Conservation (phyloP, 441 rosid species). For the Metrosideros polymorpha region DNA sequence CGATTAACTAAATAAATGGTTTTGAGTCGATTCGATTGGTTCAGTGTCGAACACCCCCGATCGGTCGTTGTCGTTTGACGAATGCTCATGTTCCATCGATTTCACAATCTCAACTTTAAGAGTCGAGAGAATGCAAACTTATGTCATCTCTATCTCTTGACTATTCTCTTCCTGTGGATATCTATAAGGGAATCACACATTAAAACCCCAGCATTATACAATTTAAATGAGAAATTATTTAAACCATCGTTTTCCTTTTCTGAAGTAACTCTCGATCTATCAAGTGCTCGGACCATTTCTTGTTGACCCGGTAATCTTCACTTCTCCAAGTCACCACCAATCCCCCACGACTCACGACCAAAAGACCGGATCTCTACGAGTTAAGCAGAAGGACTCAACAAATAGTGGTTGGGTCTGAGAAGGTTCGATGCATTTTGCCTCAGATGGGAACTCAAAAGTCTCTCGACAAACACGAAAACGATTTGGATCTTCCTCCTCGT, state of each 20-base stretch:
- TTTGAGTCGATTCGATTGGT: neutral
- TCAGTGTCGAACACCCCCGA: rapidly evolving
- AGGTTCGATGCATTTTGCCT: neutral
- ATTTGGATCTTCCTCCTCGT: neutral
- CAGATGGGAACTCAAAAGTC: neutral
- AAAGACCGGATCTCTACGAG: neutral
- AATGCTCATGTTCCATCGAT: neutral
- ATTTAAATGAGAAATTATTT: no score
- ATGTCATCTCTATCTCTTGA: rapidly evolving
- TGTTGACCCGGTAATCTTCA: neutral
- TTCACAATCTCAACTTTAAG: neutral
- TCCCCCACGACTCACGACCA: neutral
- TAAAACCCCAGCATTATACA: neutral
- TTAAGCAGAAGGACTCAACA: neutral
- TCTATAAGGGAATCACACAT: neutral
- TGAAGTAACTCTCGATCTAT: neutral
- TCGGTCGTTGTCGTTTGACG: rapidly evolving
- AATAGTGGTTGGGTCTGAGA: neutral
- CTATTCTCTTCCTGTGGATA: neutral
- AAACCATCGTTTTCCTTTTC: neutral
- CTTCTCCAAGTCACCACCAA: neutral
- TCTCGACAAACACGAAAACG: neutral
- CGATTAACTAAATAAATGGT: neutral
- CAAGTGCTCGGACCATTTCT: neutral
- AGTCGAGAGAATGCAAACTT: no score